phyloP scores from a whole-genome alignment of 345 rosid genomes.

The Lagerstroemia speciosa region DNA sequence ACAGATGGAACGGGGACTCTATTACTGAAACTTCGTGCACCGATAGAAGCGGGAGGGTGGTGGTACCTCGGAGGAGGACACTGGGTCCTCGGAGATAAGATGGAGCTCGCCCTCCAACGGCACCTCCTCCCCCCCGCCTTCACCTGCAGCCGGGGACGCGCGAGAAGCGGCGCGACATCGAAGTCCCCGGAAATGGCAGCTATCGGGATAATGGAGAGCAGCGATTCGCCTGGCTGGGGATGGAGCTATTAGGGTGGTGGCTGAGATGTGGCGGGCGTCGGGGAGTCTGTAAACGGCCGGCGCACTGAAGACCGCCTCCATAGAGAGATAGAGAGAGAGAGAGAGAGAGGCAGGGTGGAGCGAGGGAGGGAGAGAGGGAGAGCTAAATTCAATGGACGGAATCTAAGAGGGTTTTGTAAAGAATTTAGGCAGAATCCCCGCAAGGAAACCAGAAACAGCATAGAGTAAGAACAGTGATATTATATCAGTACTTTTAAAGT shows the following conservation, averaged over 20 bases:
- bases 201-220: conserved; percentile 32
- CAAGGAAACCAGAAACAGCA: no score
- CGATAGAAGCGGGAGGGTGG: neutral
- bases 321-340: conserved; percentile 6
- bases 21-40: neutral
- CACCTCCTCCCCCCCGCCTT: conserved; percentile 32
- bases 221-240: conserved; percentile 22
- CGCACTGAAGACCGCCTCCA: conserved; percentile 52
- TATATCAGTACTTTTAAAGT: no score
- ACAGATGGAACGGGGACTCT: neutral
- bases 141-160: conserved; percentile 31
- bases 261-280: conserved; percentile 18
- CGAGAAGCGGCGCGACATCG: conserved; percentile 28
- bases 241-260: conserved; percentile 20
- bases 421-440: neutral
- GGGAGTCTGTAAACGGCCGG: conserved; percentile 26
- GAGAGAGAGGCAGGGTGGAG: neutral
- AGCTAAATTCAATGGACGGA: no score
- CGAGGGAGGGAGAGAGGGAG: neutral
- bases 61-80: conserved; percentile 51
- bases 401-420: neutral
- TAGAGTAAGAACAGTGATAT: no score
- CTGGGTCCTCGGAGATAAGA: conserved; percentile 28
- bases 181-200: conserved; percentile 19
- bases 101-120: conserved; percentile 27